Conservation (phyloP, 352 stramenopile genomes). For the Phytophthora litchii region DNA sequence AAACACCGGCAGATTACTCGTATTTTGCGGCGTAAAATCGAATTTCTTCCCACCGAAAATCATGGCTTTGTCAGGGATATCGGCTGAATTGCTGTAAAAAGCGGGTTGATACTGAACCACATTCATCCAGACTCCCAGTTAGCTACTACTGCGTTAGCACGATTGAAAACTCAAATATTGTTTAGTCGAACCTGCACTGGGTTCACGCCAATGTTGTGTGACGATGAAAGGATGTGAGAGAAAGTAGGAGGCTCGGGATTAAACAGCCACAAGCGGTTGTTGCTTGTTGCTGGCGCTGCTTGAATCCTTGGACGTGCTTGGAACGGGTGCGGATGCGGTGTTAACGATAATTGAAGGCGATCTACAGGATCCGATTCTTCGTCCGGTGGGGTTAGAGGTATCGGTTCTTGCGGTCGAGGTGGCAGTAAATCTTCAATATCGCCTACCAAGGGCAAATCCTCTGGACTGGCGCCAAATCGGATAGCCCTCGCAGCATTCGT, state of each 20-base stretch:
- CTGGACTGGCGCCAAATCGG: conserved; percentile 24
- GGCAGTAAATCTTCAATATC: conserved; percentile 75
- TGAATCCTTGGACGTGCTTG: conserved; percentile 15
- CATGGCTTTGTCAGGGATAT: conserved; percentile 77
- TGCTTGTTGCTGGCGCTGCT: conserved; percentile 7
- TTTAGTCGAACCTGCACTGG: conserved; percentile 43
- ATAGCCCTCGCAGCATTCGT: conserved; percentile 18
- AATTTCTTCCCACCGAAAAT: conserved; percentile 81
- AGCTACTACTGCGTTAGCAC: conserved; percentile 1
- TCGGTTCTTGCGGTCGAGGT: conserved; percentile 41
- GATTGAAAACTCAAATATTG: not conserved
- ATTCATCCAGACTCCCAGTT: not conserved
- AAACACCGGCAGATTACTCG: conserved; percentile 48
- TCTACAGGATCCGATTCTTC: conserved; percentile 64
- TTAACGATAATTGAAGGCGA: conserved; percentile 44
- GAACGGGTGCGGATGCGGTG: conserved; percentile 44
- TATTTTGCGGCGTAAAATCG: conserved; percentile 48
- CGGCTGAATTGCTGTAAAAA: conserved; percentile 55
- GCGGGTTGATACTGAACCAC: conserved; percentile 52
- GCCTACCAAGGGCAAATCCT: conserved; percentile 46
- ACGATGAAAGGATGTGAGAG: conserved; percentile 51
- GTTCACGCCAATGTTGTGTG: conserved; percentile 44
- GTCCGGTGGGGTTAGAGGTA: conserved; percentile 19
- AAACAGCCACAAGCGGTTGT: conserved; percentile 57
- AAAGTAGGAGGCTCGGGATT: conserved; percentile 45